Percentiles rank a stretch among this genome's conserved stretches.
Conservation (phyloP, 768 basidiomycete species). For the Suillus subaureus region DNA sequence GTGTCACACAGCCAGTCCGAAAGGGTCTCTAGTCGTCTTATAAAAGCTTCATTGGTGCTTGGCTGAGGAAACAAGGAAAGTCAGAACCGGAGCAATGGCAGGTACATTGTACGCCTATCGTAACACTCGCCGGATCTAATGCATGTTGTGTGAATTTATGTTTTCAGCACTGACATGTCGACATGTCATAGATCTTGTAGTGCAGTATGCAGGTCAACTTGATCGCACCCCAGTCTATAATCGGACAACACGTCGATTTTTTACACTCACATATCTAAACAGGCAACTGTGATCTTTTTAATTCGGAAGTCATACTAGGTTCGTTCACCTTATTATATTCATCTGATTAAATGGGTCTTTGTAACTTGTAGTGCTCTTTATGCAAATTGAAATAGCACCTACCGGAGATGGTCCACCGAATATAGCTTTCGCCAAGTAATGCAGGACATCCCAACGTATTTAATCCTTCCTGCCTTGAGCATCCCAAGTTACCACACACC, state of each 20-base stretch:
- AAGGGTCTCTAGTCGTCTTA: not conserved
- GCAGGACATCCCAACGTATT: not conserved
- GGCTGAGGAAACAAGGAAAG: not conserved
- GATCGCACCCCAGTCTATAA: not conserved
- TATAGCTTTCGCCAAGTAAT: not conserved
- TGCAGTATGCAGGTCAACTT: not conserved
- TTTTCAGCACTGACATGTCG: too few species aligned
- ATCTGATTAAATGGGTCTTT: too few species aligned
- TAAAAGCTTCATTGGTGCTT: not conserved
- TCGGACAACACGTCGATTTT: not conserved
- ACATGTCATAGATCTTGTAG: too few species aligned
- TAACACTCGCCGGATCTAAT: too few species aligned
- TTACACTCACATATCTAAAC: not conserved
- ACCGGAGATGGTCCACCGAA: too few species aligned
- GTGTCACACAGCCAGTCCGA: not conserved
- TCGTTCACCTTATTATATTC: too few species aligned
- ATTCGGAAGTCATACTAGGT: not conserved
- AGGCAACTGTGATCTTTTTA: not conserved
- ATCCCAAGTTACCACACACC: not conserved
- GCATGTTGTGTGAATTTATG: too few species aligned
- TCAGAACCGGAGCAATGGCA: too few species aligned
- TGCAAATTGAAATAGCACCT: too few species aligned
- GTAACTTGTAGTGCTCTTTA: too few species aligned
- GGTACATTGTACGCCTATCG: too few species aligned
- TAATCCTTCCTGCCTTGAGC: not conserved